A percentile compares a stretch with the other conserved stretches of the same genome.
These are phyloP conservation scores for Xylaria multiplex DNA, from an alignment of 2,329 filamentous ascomycete species.

Conservation along the genomic window DNA sequence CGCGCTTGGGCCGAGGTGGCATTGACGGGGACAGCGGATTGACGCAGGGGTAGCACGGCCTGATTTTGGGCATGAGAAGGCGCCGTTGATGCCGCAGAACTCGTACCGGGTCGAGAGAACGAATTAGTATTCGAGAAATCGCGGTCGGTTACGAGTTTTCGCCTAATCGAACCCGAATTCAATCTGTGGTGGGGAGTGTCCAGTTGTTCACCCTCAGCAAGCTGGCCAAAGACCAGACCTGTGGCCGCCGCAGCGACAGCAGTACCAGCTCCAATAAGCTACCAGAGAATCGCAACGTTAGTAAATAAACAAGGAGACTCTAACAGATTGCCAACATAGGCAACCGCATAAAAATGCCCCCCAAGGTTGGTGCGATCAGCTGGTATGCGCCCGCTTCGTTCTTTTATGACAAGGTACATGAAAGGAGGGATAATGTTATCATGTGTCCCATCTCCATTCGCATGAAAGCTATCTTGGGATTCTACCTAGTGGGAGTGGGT, in stretches of 20 bases:
- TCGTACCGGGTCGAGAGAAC: conserved; percentile 55
- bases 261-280: conserved; percentile 71
- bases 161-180: conserved; percentile 46
- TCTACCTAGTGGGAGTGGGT: conserved; percentile 29
- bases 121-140: conserved; percentile 47
- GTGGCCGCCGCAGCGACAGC: conserved; percentile 69
- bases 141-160: conserved; percentile 49
- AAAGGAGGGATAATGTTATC: conserved; percentile 19
- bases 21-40: conserved; percentile 33
- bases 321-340: conserved; percentile 15
- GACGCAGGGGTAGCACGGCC: conserved; percentile 47
- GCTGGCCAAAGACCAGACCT: conserved; percentile 68
- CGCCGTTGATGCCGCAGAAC: conserved; percentile 51
- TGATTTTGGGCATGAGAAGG: conserved; percentile 50
- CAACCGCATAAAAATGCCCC: not conserved
- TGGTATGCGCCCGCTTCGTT: not conserved
- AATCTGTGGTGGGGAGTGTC: conserved; percentile 47
- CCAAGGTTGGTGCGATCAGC: not conserved
- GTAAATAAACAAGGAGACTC: conserved; percentile 30
- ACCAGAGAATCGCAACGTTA: conserved; percentile 38
- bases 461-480: conserved; percentile 15
- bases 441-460: conserved; percentile 14
- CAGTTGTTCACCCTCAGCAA: conserved; percentile 52
- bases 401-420: conserved; percentile 1
- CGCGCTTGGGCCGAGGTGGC: conserved; percentile 42